Conservation (phyloP, 2,329 filamentous ascomycete species). For the Davidsoniella neocaledoniae region DNA sequence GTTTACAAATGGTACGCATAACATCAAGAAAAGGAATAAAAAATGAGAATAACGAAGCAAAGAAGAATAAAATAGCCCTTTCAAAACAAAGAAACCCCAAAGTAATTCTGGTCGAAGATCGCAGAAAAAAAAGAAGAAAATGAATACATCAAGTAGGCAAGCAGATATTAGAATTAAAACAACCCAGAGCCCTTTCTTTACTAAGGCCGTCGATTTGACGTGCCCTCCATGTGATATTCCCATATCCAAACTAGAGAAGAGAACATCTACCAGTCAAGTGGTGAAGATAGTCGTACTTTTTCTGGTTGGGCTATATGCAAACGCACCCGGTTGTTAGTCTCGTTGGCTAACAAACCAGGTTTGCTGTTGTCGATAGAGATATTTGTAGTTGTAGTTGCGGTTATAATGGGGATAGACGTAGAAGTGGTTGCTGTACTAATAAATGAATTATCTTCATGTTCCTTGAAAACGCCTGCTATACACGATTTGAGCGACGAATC, state of each 20-base stretch:
- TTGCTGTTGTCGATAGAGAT: background rate
- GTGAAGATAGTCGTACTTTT: background rate
- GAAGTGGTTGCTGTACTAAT: background rate
- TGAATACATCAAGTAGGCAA: too few relatives aligned
- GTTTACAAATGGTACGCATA: too few relatives aligned
- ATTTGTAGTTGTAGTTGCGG: background rate
- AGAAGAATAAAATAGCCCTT: background rate
- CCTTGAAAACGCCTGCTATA: background rate
- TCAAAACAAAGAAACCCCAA: background rate
- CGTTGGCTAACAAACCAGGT: background rate
- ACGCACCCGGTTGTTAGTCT: background rate
- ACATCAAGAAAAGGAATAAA: background rate
- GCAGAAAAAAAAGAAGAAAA: too few relatives aligned
- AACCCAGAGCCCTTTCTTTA: too few relatives aligned
- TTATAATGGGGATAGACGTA: background rate
- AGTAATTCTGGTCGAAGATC: too few relatives aligned
- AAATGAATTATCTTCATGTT: background rate
- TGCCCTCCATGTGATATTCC: background rate
- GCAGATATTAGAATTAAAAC: too few relatives aligned
- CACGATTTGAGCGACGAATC: slow-evolving; percentile 1
- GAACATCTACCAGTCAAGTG: background rate
- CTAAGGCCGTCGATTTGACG: too few relatives aligned
- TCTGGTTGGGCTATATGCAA: background rate
- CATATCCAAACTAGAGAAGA: background rate
- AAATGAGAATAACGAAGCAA: background rate